phyloP scores from a whole-genome alignment of 805 yeast genomes.

The Pichia cephalocereana region DNA sequence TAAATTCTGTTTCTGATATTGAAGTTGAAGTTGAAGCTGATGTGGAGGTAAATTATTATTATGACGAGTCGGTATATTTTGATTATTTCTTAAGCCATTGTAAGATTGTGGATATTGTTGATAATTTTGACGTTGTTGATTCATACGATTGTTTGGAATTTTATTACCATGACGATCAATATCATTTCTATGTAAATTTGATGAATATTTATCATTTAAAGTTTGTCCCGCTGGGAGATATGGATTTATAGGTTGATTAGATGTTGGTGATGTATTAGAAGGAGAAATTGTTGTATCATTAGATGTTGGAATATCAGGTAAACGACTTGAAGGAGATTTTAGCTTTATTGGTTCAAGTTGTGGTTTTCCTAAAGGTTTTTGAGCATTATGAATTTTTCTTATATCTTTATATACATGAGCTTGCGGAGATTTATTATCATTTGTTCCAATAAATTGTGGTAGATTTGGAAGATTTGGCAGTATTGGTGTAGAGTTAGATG shows the following conservation, averaged over 20 bases:
- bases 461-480: background rate
- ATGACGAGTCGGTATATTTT: background rate
- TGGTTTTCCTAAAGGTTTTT: conserved; percentile 4
- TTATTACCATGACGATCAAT: background rate
- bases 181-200: background rate
- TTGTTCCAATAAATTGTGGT: background rate
- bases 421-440: background rate
- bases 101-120: background rate
- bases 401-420: conserved; percentile 12
- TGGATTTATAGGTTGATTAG: background rate
- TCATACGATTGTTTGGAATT: background rate
- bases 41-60: background rate
- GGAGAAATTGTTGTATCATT: conserved; percentile 10
- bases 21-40: conserved; percentile 1
- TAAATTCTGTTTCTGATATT: background rate
- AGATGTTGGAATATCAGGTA: conserved; percentile 9
- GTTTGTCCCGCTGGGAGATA: background rate
- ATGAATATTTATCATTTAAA: background rate
- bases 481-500: too few species aligned
- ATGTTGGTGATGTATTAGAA: background rate
- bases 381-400: conserved; percentile 9
- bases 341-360: conserved; percentile 7
- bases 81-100: background rate
- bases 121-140: background rate
- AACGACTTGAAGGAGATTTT: conserved; percentile 6